Evolutionary conservation across 2,329 filamentous ascomycete genomes (phyloP).

Genomic region (Aspergillus caelatus): DNA sequence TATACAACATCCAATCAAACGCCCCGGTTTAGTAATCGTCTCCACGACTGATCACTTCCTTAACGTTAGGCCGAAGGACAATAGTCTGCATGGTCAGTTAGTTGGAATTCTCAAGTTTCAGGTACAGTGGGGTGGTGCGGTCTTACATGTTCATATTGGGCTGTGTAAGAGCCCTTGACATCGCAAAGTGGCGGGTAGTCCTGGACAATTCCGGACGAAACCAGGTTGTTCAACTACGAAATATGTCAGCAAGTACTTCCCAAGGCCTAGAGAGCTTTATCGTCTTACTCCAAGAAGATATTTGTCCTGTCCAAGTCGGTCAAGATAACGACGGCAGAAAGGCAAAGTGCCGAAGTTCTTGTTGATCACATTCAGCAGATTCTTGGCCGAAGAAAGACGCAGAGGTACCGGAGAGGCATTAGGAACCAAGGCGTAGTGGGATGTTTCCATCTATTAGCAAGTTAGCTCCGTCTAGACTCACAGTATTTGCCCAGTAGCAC

Average conservation of each 20-base stretch:
- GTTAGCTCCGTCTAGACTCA: conserved; percentile 12
- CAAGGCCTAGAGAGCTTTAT: neutral
- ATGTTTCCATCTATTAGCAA: conserved; percentile 67
- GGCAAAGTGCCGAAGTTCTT: conserved; percentile 95
- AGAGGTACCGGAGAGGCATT: conserved; percentile 77
- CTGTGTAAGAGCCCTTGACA: conserved; percentile 92
- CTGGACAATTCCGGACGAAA: conserved; percentile 81
- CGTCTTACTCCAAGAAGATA: conserved; percentile 79
- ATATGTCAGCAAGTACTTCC: conserved; percentile 8
- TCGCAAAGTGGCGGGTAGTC: conserved; percentile 87
- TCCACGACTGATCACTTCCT: conserved; percentile 84
- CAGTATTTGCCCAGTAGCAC: too few species aligned
- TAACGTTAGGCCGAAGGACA: conserved; percentile 75
- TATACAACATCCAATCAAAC: neutral
- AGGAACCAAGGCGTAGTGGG: conserved; percentile 77
- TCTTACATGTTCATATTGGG: conserved; percentile 91
- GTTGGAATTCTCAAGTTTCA: neutral
- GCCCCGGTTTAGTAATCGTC: conserved; percentile 71
- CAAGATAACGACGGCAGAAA: conserved; percentile 87
- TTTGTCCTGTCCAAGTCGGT: conserved; percentile 91
- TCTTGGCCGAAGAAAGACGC: conserved; percentile 79
- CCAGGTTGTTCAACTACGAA: conserved; percentile 78
- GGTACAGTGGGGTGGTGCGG: neutral
- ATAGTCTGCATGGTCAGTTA: conserved; percentile 60
- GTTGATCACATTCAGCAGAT: conserved; percentile 83